Evolutionary conservation across 2,329 filamentous ascomycete genomes (phyloP).

Genomic region (Cladosporium velox): DNA sequence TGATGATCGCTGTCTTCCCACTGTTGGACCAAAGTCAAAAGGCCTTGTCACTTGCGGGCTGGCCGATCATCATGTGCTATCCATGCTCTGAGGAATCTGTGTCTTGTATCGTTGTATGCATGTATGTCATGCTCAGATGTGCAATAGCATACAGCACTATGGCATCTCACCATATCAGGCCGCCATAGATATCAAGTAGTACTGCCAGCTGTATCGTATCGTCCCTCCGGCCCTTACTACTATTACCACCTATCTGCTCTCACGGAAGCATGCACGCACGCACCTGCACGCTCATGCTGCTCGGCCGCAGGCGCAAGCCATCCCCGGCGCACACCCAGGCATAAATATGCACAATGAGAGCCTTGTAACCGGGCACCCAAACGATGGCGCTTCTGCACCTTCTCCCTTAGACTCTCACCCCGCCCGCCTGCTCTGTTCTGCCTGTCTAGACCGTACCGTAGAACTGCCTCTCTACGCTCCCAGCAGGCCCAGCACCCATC

Average conservation of each 20-base stretch:
- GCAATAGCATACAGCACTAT: neutral
- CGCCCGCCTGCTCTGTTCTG: neutral
- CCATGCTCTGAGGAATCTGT: neutral
- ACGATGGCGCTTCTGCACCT: slow-evolving; percentile 4
- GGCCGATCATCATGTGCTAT: neutral
- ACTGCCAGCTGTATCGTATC: neutral
- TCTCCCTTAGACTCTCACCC: neutral
- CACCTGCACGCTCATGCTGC: neutral
- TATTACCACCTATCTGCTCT: neutral
- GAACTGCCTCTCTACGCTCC: slow-evolving; percentile 1
- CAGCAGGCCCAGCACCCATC: neutral
- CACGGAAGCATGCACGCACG: neutral
- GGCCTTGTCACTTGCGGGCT: neutral
- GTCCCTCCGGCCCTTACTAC: neutral
- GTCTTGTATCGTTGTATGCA: neutral
- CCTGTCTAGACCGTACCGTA: slow-evolving; percentile 6
- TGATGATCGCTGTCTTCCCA: slow-evolving; percentile 1
- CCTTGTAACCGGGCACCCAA: neutral
- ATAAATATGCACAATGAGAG: neutral
- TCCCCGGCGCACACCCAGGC: slow-evolving; percentile 1
- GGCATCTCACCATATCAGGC: neutral
- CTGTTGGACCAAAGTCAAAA: neutral
- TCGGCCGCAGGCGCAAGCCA: slow-evolving; percentile 7
- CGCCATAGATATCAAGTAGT: neutral
- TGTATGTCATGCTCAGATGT: neutral